phyloP scores from a whole-genome alignment of 257 asterid species.

The Solanum corneliomulleri region DNA sequence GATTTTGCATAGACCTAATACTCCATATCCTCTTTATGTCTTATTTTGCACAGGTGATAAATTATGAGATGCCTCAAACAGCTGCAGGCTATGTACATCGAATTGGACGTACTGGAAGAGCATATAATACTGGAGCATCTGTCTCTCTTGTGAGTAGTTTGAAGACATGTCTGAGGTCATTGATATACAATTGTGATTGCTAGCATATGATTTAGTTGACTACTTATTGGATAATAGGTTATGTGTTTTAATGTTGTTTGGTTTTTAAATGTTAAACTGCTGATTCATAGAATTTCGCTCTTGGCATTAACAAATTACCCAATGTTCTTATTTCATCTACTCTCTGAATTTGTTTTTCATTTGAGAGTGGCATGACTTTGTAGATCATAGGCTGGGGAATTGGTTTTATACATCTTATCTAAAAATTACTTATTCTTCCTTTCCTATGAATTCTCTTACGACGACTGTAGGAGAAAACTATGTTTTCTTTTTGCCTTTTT shows the following conservation, averaged over 20 bases:
- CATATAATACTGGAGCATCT: constrained; percentile 86
- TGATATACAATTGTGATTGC: neutral
- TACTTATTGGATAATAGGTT: neutral
- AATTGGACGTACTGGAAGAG: constrained; percentile 97
- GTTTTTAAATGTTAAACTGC: neutral
- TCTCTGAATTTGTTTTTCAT: neutral
- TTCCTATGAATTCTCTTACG: neutral
- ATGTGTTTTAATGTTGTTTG: too few relatives aligned
- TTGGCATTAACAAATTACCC: neutral
- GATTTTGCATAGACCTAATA: neutral
- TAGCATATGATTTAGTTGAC: neutral
- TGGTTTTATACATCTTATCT: neutral
- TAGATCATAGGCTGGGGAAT: neutral
- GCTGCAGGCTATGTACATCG: constrained; percentile 95
- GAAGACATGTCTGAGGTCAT: neutral
- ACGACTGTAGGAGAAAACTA: neutral
- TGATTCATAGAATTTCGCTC: neutral
- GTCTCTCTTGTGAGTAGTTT: constrained; percentile 72
- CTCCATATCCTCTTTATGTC: neutral
- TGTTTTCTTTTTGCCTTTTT: neutral
- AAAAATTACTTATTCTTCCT: neutral
- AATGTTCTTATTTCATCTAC: neutral
- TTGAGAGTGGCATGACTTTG: neutral
- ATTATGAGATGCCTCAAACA: constrained; percentile 79
- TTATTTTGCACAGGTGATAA: constrained; percentile 49